Base-by-base conservation (phyloP, 139 green algal genomes). In the Zygnema cylindricum region DNA sequence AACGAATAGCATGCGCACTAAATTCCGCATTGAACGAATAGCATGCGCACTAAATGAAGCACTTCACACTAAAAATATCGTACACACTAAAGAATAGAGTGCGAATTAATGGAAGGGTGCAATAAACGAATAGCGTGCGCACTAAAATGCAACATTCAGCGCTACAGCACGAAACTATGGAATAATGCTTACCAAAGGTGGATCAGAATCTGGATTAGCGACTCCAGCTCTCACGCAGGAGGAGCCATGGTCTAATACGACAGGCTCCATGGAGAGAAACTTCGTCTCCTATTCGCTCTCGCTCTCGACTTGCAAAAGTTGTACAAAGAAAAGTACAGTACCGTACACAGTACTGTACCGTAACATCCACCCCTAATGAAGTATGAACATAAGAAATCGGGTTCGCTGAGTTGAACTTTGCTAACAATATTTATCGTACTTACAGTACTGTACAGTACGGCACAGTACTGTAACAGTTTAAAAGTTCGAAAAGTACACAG, bases 191-290 rank as follows among this genome's bases (percentile, higher is more conserved):
- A 88, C 85, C 76, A 90, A 16, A 32, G 38, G n/a, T 11, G 85
- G 85, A 2, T 79, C 76, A 2, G 33, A 43, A 54, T 90, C 85
- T 25, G 85, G 77, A 23, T 88, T 90, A 38, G 85, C 85, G 41
- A 71, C 77, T 36, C 85, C 85, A 11, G 85, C 85, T 86, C 83
- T 84, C 32, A 36, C 55, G 43, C 33, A 88, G 41, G 35, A 7
- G 35, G 16, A 49, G 30, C 85, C 85, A 63, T 78, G n/a, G 36
- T 90, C 85, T 11, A 90, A 7, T 3, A 90, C 85, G 33, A 55
- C 21, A 7, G 85, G 54, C 16, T 90, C 85, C 85, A 90, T 90
- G 36, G 38, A 73, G 30, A 30, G 30, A 73, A 73, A n/a, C n/a
- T n/a, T n/a, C 57, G 57, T 35, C 71, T 3, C 38, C 71, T 79